Evolutionary conservation across 768 basidiomycete genomes (phyloP), one percentile per base, ranked within the genome.

Genomic region (Chalciporus piperatus): DNA sequence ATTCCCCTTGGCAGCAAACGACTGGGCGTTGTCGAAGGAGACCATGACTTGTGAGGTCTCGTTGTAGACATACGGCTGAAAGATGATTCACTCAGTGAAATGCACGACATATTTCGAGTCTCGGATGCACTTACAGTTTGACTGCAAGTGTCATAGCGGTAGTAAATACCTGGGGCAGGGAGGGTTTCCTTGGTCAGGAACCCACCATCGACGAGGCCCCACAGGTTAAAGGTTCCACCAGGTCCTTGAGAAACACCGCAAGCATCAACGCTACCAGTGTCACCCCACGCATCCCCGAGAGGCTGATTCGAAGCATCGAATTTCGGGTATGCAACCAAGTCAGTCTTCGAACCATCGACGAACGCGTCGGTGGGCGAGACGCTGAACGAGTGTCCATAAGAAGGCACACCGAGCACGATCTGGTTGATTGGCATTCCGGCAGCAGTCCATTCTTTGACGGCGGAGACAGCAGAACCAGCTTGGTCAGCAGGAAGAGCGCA

Each of bases 391-490:
- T 89, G 89, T 0, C 90, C 90, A 70, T 89, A 94, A 9, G 85
- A 72, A 14, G 90, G 82, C 2, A 94, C 82, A 47, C 91, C 92
- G 3, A 96, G 79, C 16, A 90, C 81, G 54, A 93, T 86, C 70
- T 85, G 68, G 48, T 55, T 10, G 16, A 72, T 69, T 4, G 91
- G 88, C 67, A 95, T 84, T 9, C 89, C 89, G 40, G 91, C 91
- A 5, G 65, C 61, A 1, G 74, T 79, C 92, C 92, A 95, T 3
- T 77, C 76, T 10, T 72, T 65, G 45, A 95, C 78, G 14, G 87
- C 83, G 7, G 82, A 81, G 28, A 77, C 76, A 3, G 85, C 92
- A 55, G 89, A 92, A 6, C 92, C 90, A n/a, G 72, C 66, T 47
- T 82, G 85, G 55, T 84, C 74, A 5, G 70, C 70, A 3, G 74